phyloP scores from a whole-genome alignment of 2,329 filamentous ascomycete genomes.

The Rugonectria rugulosa region DNA sequence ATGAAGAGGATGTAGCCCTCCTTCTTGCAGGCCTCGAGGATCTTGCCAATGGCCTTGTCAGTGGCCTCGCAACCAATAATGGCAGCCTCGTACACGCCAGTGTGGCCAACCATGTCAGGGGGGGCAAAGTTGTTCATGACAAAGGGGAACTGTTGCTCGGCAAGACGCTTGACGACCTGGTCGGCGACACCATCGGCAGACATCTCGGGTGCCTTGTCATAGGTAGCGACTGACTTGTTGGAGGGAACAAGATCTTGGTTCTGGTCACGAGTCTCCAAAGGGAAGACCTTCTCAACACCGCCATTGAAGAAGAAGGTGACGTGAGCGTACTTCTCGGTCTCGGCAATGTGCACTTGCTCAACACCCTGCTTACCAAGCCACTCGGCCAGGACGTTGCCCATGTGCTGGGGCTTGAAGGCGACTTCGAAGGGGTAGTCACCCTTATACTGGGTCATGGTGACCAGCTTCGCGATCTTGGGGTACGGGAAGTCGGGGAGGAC shows the following conservation, averaged over 20 bases:
- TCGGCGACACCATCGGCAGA: constrained; percentile 89
- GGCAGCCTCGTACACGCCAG: constrained; percentile 94
- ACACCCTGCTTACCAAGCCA: constrained; percentile 90
- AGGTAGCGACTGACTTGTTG: constrained; percentile 89
- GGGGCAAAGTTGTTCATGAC: constrained; percentile 99
- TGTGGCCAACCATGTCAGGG: constrained; percentile 99
- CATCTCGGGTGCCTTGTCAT: constrained; percentile 96
- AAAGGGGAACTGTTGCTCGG: constrained; percentile 88
- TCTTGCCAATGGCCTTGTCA: constrained; percentile 90
- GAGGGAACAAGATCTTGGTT: constrained; percentile 79
- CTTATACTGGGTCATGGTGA: constrained; percentile 99
- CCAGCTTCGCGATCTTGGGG: constrained; percentile 83
- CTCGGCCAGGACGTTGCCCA: constrained; percentile 98
- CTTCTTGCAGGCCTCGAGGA: constrained; percentile 94
- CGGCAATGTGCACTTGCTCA: constrained; percentile 94
- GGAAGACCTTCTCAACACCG: constrained; percentile 95
- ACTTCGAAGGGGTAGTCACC: constrained; percentile 89
- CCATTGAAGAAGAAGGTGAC: constrained; percentile 99
- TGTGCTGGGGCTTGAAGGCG: constrained; percentile 92
- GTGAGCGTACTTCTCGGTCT: constrained; percentile 99
- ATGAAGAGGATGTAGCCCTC: constrained; percentile 93
- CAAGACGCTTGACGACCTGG: constrained; percentile 87
- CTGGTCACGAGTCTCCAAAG: constrained; percentile 90
- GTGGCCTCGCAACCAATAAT: constrained; percentile 85
- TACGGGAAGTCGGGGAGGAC: constrained; percentile 91